phyloP scores from a whole-genome alignment of 2,329 filamentous ascomycete species.

The Colletotrichum salicis region DNA sequence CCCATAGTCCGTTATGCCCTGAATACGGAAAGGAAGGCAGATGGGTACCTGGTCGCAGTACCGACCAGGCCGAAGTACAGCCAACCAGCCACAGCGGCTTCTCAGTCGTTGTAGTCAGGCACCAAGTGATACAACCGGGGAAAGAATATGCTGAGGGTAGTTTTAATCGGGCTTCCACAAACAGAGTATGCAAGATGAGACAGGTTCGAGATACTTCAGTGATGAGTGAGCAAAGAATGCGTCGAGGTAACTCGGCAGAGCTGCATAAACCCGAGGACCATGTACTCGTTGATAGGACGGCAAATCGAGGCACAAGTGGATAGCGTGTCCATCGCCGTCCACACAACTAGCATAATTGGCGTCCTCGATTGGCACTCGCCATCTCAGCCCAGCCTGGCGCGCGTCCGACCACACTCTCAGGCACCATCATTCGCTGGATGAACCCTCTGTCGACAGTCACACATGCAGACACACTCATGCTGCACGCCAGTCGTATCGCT shows the following conservation, averaged over 20 bases:
- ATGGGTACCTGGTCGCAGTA: conserved; percentile 44
- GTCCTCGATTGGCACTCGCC: conserved; percentile 32
- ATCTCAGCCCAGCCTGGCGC: conserved; percentile 23
- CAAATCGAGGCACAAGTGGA: conserved; percentile 17
- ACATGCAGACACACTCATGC: conserved; percentile 31
- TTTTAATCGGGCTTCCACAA: conserved; percentile 24
- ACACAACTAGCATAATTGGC: conserved; percentile 37
- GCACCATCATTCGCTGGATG: conserved; percentile 32
- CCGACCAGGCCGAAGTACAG: conserved; percentile 41
- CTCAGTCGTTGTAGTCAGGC: background rate
- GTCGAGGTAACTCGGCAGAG: conserved; percentile 31
- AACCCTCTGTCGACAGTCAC: conserved; percentile 32
- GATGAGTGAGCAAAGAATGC: conserved; percentile 7
- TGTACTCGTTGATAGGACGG: conserved; percentile 32
- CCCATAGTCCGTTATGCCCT: background rate
- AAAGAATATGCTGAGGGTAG: background rate
- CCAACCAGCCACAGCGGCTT: background rate
- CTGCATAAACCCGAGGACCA: conserved; percentile 36
- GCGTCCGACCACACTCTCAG: conserved; percentile 26
- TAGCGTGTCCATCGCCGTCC: conserved; percentile 26
- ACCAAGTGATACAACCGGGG: background rate
- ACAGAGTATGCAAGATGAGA: conserved; percentile 27
- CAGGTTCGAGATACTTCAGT: conserved; percentile 10
- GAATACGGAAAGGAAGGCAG: background rate
- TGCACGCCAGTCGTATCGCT: conserved; percentile 36